Conservation (phyloP, 1,284 basidiomycete species). For the Malassezia obtusa region DNA sequence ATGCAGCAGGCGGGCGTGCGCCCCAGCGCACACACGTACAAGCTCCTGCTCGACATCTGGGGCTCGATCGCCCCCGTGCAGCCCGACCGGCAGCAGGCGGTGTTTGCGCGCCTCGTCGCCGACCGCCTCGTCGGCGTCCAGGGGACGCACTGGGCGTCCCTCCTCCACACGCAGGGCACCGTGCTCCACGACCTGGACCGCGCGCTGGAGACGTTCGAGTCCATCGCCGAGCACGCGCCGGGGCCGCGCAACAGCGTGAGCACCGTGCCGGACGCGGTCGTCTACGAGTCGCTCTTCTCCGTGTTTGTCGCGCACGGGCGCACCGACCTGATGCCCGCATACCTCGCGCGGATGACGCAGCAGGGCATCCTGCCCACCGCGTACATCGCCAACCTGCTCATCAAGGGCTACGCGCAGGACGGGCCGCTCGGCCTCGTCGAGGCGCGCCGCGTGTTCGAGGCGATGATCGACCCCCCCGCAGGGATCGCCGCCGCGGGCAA, state of each 20-base stretch:
- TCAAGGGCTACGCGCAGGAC: conserved; percentile 62
- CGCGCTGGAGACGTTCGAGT: conserved; percentile 69
- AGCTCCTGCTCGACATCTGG: conserved; percentile 79
- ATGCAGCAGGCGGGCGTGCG: conserved; percentile 59
- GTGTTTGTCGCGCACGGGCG: conserved; percentile 71
- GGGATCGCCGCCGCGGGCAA: conserved; percentile 84
- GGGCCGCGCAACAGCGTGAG: conserved; percentile 26
- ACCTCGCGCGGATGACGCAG: conserved; percentile 58
- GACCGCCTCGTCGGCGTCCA: conserved; percentile 59
- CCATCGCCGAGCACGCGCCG: conserved; percentile 55
- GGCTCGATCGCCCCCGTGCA: conserved; percentile 71
- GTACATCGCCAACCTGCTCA: conserved; percentile 86
- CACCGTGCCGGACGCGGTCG: conserved; percentile 65
- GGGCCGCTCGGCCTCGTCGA: conserved; percentile 55
- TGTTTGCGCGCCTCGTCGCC: conserved; percentile 58
- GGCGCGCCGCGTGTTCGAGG: conserved; percentile 61
- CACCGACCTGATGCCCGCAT: conserved; percentile 66
- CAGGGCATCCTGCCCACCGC: conserved; percentile 78
- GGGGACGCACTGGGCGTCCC: conserved; percentile 78
- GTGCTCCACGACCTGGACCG: conserved; percentile 66
- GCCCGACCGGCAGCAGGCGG: conserved; percentile 62
- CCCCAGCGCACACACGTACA: conserved; percentile 38
- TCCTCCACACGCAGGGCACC: conserved; percentile 84
- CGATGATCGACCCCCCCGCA: conserved; percentile 70
- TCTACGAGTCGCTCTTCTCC: conserved; percentile 83